A percentile compares a stretch with the other conserved stretches of the same genome.
Conservation (phyloP, 2,329 filamentous ascomycete genomes). For the Chalaropsis ovoidea region DNA sequence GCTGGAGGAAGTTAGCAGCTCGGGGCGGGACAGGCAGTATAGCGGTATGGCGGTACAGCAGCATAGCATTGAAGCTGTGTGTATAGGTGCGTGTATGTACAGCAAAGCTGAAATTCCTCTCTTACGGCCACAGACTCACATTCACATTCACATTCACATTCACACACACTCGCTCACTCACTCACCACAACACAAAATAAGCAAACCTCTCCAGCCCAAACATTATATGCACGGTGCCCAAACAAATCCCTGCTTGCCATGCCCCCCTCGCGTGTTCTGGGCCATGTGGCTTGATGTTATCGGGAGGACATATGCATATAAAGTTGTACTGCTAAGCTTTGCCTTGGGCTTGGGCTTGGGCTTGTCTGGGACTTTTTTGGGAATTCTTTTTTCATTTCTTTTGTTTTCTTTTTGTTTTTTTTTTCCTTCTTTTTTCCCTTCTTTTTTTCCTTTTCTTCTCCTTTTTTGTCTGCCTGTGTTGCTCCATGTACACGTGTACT, state of each 20-base stretch:
- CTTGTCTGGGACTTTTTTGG: too few species aligned
- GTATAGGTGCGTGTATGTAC: too few species aligned
- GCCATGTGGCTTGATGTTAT: constrained; percentile 11
- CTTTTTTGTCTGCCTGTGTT: neutral
- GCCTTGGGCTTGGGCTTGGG: neutral
- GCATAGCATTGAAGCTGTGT: too few species aligned
- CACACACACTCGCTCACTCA: neutral
- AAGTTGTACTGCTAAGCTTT: constrained; percentile 13
- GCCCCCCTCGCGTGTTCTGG: constrained; percentile 9
- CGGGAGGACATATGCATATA: constrained; percentile 14
- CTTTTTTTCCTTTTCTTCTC: neutral
- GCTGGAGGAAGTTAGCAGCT: too few species aligned
- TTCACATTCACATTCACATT: neutral
- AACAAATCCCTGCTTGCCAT: constrained; percentile 6
- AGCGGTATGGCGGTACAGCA: too few species aligned
- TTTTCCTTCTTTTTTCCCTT: neutral
- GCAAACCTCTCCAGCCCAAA: neutral
- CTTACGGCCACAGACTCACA: too few species aligned
- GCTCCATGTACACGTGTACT: constrained; percentile 13
- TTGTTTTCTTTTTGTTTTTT: neutral
- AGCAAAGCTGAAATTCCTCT: too few species aligned
- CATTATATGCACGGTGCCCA: constrained; percentile 2
- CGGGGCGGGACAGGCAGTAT: too few species aligned
- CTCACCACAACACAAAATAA: neutral
- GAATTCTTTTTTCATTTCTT: neutral